A percentile compares a stretch with the other conserved stretches of the same genome.
Conservation (phyloP, 2,329 filamentous ascomycete genomes). For the Hypoxylon sp. region DNA sequence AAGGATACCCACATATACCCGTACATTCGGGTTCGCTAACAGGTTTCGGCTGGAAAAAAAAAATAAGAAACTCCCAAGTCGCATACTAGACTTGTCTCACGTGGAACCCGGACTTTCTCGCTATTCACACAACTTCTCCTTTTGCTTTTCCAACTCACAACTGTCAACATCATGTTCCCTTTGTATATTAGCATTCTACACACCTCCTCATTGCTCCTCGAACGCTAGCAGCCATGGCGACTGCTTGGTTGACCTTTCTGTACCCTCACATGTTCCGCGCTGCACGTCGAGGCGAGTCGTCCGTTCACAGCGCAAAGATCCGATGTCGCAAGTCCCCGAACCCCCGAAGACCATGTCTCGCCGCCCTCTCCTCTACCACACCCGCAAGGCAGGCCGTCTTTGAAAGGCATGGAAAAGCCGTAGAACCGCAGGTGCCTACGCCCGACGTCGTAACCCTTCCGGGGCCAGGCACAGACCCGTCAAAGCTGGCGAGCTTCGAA, state of each 20-base stretch:
- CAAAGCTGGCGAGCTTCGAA: slow-evolving; percentile 26
- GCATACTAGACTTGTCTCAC: slow-evolving; percentile 21
- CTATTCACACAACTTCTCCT: background rate
- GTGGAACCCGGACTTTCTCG: slow-evolving; percentile 21
- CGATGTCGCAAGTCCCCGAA: slow-evolving; percentile 45
- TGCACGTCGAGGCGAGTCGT: slow-evolving; percentile 55
- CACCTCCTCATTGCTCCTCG: slow-evolving; percentile 6
- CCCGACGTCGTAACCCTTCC: slow-evolving; percentile 43
- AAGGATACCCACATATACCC: background rate
- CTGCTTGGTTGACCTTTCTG: slow-evolving; percentile 69
- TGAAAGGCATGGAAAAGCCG: slow-evolving; percentile 67
- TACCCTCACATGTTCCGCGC: slow-evolving; percentile 72
- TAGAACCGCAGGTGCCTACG: slow-evolving; percentile 57
- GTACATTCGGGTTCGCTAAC: background rate
- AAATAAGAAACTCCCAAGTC: too few species aligned
- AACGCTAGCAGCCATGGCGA: slow-evolving; percentile 59
- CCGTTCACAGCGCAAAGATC: slow-evolving; percentile 53
- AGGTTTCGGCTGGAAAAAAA: background rate
- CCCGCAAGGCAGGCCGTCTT: slow-evolving; percentile 54
- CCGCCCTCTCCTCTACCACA: slow-evolving; percentile 50
- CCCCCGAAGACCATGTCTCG: slow-evolving; percentile 40
- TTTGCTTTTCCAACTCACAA: background rate
- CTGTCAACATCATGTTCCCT: slow-evolving; percentile 24
- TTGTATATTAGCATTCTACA: slow-evolving; percentile 11
- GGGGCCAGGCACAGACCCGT: slow-evolving; percentile 30